Evolutionary conservation across 331 rosid genomes (phyloP).

Genomic region (Acacia concinna): DNA sequence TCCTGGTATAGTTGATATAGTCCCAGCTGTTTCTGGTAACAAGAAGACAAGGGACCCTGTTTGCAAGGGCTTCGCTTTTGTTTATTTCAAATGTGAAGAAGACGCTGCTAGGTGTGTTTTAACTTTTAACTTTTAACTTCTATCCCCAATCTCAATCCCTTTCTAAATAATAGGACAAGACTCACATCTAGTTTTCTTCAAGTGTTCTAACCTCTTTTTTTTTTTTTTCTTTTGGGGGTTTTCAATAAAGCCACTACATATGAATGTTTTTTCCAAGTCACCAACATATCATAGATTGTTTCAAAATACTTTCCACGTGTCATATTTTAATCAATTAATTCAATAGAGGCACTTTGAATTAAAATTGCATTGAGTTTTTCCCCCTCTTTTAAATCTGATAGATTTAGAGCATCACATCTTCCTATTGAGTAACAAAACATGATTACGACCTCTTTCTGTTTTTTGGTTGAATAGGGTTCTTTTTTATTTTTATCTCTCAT

Average conservation of each 20-base stretch:
- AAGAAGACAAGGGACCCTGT: slow-evolving; percentile 92
- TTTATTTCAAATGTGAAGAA: slow-evolving; percentile 63
- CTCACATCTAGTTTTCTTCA: background rate
- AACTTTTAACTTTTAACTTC: slow-evolving; percentile 23
- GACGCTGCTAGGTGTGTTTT: slow-evolving; percentile 70
- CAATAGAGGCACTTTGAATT: background rate
- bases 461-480: background rate
- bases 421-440: background rate
- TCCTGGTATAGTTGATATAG: slow-evolving; percentile 60
- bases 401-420: slow-evolving; percentile 17
- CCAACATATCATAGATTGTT: background rate
- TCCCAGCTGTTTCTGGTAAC: slow-evolving; percentile 72
- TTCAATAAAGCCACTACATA: background rate
- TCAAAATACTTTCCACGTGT: background rate
- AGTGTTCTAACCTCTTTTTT: background rate
- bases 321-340: background rate
- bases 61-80: slow-evolving; percentile 87
- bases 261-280: background rate
- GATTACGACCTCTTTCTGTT: slow-evolving; percentile 26
- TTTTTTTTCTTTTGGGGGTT: too few relatives aligned
- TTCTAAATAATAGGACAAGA: background rate
- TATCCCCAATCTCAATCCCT: slow-evolving; percentile 5
- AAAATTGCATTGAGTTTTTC: background rate
- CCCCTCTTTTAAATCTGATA: slow-evolving; percentile 9
- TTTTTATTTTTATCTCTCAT: too few relatives aligned